Evolutionary conservation across 768 basidiomycete species (phyloP), one percentile per base, ranked within the genome.

Genomic region (Solioccasus polychromus): DNA sequence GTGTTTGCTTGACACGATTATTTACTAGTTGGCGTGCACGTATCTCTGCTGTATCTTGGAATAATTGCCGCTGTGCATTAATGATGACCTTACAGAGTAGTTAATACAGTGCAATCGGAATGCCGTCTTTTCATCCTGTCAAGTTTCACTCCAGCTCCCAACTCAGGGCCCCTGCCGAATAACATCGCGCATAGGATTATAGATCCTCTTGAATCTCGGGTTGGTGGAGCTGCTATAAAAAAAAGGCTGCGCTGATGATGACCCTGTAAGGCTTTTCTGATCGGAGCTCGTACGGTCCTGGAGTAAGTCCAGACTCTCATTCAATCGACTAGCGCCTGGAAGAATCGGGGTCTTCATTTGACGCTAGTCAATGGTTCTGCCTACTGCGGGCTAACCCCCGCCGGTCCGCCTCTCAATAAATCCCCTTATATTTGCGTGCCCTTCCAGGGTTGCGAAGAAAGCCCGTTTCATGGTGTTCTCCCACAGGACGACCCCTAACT

Each of bases 401-500:
- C 68, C 66, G 2, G 78, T 80, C 59, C 85, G 73, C 57, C 86
- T 72, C 65, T 90, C 87, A 53, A 90, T 88, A 66, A 89, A 90
- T 11, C 77, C 81, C 60, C 82, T 78, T 61, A 91, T 86, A 55
- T 84, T 86, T 28, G 78, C 71, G 62, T 91, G 88, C 3, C 87
- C 88, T 40, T 87, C 88, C 44, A 83, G 54, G 52, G 75, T 87
- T 20, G 81, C 88, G 68, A 94, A 92, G 72, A 95, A 90, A 67
- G 82, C 86, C 46, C 88, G 76, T 59, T 82, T 83, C 20, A 71
- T 59, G 19, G 76, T 48, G 61, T 77, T 90, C 68, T 93, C 89
- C 89, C 91, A 92, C 37, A 94, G 50, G 12, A 94, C 84, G 26
- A 89, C 83, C 47, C 78, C 82, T 30, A 94, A 69, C 64, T 92